Evolutionary conservation across 148 eudicot genomes (phyloP), one percentile per base, ranked within the genome.

Genomic region (Euryodendron excelsum): DNA sequence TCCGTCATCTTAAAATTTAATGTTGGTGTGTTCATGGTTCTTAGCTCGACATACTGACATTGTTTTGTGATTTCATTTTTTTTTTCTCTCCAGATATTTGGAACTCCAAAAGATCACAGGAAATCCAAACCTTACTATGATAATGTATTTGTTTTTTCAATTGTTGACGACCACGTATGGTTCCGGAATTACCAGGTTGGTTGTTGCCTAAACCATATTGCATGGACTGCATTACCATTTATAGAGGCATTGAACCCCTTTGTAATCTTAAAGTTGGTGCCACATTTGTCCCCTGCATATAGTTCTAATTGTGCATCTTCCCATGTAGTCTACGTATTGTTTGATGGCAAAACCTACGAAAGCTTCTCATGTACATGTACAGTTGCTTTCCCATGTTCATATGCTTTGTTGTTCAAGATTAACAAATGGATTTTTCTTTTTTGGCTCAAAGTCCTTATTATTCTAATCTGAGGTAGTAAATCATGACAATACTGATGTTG

Each of bases 141-240:
- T 78, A 97, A 95, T 55, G 93, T 93, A 27, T 91, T 91, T 81
- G 93, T 92, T 55, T 95, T 95, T 85, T 88, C 97, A 53, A 93
- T 95, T 79, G 87, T 87, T 67, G 98, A 95, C 86, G 93, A 83
- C 75, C 97, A 94, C 79, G 86, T 94, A 67, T 94, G 97, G 97
- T 94, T 94, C 84, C 91, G 98, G 6, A 92, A 94, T 87, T 94
- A 92, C 81, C 97, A 94, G 97, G 98, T 92, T 79, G 73, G 89
- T 80, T 17, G 39, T 37, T 4, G 30, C 44, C 3, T 5, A 6
- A 45, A 4, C 56, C 37, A 37, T 60, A n/a, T 33, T 64, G 11
- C 62, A 53, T 30, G 2, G 56, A 17, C 23, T 52, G 34, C 11
- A 23, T 47, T 37, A 25, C n/a, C n/a, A 53, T 15, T 27, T n/a